Evolutionary conservation across 164 flowering plant genomes (phyloP), one percentile per base, ranked within the genome.

Genomic region (Magnolia officinalis): DNA sequence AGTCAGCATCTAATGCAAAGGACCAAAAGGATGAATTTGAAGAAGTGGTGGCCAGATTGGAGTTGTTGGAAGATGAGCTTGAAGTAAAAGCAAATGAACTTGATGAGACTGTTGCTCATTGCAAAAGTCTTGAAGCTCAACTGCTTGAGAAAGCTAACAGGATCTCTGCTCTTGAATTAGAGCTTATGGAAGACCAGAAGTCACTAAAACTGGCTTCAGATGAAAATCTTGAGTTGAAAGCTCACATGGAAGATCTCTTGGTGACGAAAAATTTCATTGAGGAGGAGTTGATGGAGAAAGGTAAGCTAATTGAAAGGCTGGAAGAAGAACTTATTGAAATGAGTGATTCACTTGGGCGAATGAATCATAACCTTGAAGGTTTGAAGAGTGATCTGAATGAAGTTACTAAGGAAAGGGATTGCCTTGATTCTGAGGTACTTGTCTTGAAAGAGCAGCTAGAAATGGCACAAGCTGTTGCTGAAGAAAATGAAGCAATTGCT

Each of bases 11-110:
- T 19, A 85, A 81, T 67, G 84, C 76, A 14, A 89, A 86, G 82
- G 94, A 92, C 75, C 87, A 86, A 77, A 87, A 89, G 78, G 94
- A 92, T 81, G 91, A 90, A 76, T 76, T 87, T 67, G 88, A 87
- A 81, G 84, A 89, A 80, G 80, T 96, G 75, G 66, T 69, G 67
- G 86, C 80, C 68, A 83, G 85, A 69, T 73, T 92, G 72, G 87
- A 85, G 73, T 83, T 85, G 45, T 76, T 89, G 72, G 90, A 93
- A 82, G 82, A 82, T 16, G 92, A 90, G 61, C 86, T 91, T 64
- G 85, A 76, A 23, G 24, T 50, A 20, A 91, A 81, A 77, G 77
- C 90, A 5, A 70, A 29, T 78, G 91, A 92, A 78, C 90, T 89
- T 77, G 87, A 86, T 24, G 84, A 83, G 73, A 86, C 88, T 75